Evolutionary conservation across 1,284 basidiomycete genomes (phyloP), one percentile per base, ranked within the genome.

Genomic region (Papiliotrema flavescens): DNA sequence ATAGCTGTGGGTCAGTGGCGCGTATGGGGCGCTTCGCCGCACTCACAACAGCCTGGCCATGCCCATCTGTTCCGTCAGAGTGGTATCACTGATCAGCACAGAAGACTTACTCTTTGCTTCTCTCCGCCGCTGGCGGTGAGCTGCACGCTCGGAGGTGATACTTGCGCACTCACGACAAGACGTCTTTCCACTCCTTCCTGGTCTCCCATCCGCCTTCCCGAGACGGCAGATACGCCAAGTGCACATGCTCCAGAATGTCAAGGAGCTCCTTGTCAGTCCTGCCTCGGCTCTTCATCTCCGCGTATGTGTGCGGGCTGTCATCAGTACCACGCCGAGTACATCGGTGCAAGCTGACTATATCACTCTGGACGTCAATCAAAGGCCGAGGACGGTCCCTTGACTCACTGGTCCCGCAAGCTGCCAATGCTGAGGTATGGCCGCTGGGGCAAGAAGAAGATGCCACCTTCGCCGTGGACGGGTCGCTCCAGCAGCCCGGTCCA

Each of bases 131-230:
- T 93, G 35, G 42, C 2, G 39, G 5, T 36, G 2, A 35, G 45
- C 47, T 40, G 42, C 28, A 11, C 6, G 28, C 28, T 45, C 43
- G 36, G 20, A 15, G n/a, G 8, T 17, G 2, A 19, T 11, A 6
- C 7, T 19, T 7, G 19, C n/a, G 6, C 3, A 66, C 70, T 54
- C 53, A 73, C 65, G 71, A 74, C 68, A 92, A 77, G 40, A 95
- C 89, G 74, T 95, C 91, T 64, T 92, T 85, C 94, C 95, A 98
- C 75, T 97, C 94, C 78, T 97, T 97, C 65, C 88, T 79, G 17
- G 90, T 88, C 57, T 81, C 82, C 85, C 90, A 90, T 0, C 92
- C 93, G 0, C 94, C 94, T 74, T 97, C 94, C 35, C 94, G 80
- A 23, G 82, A 82, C 0, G 92, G 89, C 34, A 97, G 74, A 75